Evolutionary conservation across 441 rosid genomes (phyloP).

Genomic region (Pelargonium fulgidum): DNA sequence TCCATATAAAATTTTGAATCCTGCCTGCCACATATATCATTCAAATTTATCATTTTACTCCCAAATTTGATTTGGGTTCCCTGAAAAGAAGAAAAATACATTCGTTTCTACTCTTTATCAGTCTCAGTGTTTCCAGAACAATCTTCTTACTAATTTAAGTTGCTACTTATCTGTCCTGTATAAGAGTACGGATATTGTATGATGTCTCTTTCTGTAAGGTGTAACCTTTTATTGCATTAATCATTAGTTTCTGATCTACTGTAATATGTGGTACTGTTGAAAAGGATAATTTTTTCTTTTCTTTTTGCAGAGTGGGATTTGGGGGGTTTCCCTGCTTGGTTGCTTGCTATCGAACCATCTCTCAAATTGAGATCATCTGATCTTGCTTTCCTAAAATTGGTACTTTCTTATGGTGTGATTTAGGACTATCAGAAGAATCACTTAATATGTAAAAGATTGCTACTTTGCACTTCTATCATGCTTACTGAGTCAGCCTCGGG

Average conservation of each 20-base stretch:
- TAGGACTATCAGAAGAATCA: not conserved
- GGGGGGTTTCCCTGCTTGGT: constrained; percentile 94
- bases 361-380: constrained; percentile 69
- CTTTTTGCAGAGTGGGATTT: constrained; percentile 82
- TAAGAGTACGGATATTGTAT: not conserved
- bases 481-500: constrained; percentile 6
- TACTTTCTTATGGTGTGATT: constrained; percentile 25
- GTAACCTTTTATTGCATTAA: not conserved
- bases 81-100: not conserved
- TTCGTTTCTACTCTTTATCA: not conserved
- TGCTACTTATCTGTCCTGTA: not conserved
- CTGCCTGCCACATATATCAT: not conserved
- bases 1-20: not conserved
- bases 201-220: not conserved
- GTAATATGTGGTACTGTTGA: not conserved
- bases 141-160: not conserved
- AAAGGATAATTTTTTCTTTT: constrained; percentile 1
- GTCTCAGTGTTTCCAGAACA: not conserved
- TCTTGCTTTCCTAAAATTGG: constrained; percentile 64
- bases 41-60: not conserved
- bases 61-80: not conserved
- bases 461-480: constrained; percentile 5
- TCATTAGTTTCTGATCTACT: not conserved
- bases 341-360: constrained; percentile 63
- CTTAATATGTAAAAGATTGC: not conserved